Evolutionary conservation across 257 asterid genomes (phyloP), one percentile per base, ranked within the genome.

Genomic region (Leonotis leonurus): DNA sequence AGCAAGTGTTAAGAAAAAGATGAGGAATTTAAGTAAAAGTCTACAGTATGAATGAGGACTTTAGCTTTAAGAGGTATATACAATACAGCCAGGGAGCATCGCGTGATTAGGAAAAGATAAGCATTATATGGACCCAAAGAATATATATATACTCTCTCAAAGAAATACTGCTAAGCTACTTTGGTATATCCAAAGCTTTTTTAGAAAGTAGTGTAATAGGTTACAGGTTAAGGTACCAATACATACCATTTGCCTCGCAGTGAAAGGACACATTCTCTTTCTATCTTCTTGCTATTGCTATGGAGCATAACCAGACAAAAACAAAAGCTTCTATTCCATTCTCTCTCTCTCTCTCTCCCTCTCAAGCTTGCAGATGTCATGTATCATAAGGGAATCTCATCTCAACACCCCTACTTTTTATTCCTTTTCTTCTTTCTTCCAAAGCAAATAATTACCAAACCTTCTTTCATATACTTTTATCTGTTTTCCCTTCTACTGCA

Each of bases 161-260:
- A n/a, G n/a, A n/a, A n/a, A n/a, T n/a, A n/a, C 9, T 66, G 56
- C 45, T 44, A 59, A 68, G 61, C 65, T 69, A 68, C 64, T 77
- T 74, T 73, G 76, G 87, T 77, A 79, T 83, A 81, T 81, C 73
- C 89, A 49, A 67, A 51, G 82, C 89, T 78, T 82, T 78, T 82
- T 84, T 76, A 56, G 74, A 80, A 84, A 83, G 88, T 67, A 73
- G 68, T 59, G 65, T 29, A 45, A 62, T 57, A 77, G 73, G 82
- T 69, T 54, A 81, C 87, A 85, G 75, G 62, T 48, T 73, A 75
- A 77, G 79, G 82, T 84, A 77, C 81, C 74, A 64, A 70, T 69
- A 80, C 74, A 82, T 75, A 68, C 83, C 84, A 75, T 80, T 77
- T 85, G 85, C 85, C 83, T 56, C 22, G 56, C 46, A 61, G 52